Base-by-base conservation (phyloP, 352 stramenopile genomes). In the Globisporangium canariense region DNA sequence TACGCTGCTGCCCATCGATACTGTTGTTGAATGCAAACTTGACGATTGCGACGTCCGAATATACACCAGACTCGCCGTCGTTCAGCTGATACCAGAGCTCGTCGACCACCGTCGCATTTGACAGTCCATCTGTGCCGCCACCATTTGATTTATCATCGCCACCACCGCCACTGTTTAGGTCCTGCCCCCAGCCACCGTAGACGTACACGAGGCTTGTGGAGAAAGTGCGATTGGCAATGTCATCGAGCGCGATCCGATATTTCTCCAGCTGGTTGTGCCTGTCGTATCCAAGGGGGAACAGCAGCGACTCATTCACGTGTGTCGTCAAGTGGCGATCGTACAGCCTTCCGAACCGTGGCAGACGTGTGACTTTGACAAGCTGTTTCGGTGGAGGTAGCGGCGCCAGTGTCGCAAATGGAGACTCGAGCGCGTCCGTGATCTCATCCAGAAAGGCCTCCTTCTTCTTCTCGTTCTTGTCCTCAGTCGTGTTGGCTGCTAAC, bases 141-240 rank as follows among this genome's bases (percentile, higher is more conserved):
- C 8, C 56, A 25, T 52, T 30, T 38, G 34, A 16, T 28, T 28
- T 28, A 28, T 28, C 25, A 14, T 30, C 28, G 22, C 36, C 52
- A 41, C 3, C 30, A 10, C 25, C 51, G 7, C 6, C 5, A 38
- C 38, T 10, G 32, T 38, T 16, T 13, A 5, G 7, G 22, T 22
- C 30, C 9, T 73, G 40, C 1, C 36, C 18, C 60, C 46, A 51
- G 1, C 73, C 75, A 18, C 65, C 59, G 65, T 80, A 80, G 49
- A 90, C 41, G 57, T 90, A 91, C 11, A 76, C 22, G 3, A 90
- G 71, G 30, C 58, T 71, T 1, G 81, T 85, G 4, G 83, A 90
- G 62, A 82, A 81, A 1, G 58, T 65, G 20, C 45, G 51, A 34
- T 70, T 76, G 7, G 10, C 36, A 18, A 69, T 74, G 28, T 53